A percentile compares a stretch with the other conserved stretches of the same genome.
These are phyloP conservation scores for Abortiporus biennis DNA, from an alignment of 1,284 basidiomycete species.

Conservation along the genomic window DNA sequence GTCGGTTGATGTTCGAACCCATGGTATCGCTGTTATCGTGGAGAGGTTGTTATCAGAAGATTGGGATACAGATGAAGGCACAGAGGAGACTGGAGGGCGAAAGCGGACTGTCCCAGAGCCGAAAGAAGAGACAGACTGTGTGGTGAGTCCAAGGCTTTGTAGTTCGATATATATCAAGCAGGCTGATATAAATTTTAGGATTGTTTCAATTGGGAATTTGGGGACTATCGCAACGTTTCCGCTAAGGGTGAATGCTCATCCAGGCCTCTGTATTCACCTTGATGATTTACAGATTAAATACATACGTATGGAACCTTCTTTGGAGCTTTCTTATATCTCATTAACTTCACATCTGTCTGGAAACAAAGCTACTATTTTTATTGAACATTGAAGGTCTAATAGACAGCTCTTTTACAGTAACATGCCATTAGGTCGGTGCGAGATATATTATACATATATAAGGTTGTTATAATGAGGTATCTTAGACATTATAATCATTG, in stretches of 20 bases:
- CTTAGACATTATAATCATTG: too few relatives aligned
- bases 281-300: neutral
- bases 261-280: neutral
- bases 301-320: neutral
- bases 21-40: constrained; percentile 77
- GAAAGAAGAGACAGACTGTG: constrained; percentile 32
- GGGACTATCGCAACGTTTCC: constrained; percentile 22
- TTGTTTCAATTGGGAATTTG: constrained; percentile 37
- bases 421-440: too few relatives aligned
- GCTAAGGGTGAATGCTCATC: neutral
- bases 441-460: too few relatives aligned
- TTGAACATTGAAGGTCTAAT: too few relatives aligned
- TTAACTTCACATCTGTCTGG: neutral
- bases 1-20: constrained; percentile 77
- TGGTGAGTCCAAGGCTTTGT: constrained; percentile 22
- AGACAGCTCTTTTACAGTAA: too few relatives aligned
- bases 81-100: constrained; percentile 9
- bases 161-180: neutral
- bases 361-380: too few relatives aligned
- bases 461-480: too few relatives aligned
- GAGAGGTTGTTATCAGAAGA: constrained; percentile 70
- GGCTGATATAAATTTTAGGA: constrained; percentile 21
- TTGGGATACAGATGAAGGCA: constrained; percentile 32
- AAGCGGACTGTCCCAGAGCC: constrained; percentile 16
- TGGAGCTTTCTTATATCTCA: neutral